Conservation (phyloP, 1,284 basidiomycete species). For the Tremellales sp. region DNA sequence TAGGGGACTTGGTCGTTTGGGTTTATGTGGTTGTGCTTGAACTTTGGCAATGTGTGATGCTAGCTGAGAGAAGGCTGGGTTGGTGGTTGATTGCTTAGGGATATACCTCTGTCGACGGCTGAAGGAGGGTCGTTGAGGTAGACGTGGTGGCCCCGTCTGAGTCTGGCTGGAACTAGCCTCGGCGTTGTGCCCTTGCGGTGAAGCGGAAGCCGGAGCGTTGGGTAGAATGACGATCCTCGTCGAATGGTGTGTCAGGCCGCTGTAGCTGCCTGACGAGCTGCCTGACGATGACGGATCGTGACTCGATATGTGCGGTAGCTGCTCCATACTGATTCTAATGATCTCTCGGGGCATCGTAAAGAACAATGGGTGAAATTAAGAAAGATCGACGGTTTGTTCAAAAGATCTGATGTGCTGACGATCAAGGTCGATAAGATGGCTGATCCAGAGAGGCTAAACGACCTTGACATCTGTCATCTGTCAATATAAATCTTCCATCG, state of each 20-base stretch:
- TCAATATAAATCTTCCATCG: too few relatives aligned
- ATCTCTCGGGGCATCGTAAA: not conserved
- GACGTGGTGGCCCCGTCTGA: not conserved
- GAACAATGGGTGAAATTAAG: too few relatives aligned
- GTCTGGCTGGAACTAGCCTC: not conserved
- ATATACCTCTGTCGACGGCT: not conserved
- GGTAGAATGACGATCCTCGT: not conserved
- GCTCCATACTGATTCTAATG: not conserved
- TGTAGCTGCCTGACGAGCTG: not conserved
- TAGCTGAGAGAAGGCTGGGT: not conserved
- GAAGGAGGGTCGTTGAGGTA: not conserved
- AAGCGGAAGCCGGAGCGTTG: not conserved
- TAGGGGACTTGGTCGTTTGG: not conserved
- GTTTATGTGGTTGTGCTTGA: not conserved
- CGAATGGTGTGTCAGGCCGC: not conserved
- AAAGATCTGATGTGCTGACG: too few relatives aligned
- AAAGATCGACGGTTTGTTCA: too few relatives aligned
- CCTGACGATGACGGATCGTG: too few relatives aligned
- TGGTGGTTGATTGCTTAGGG: not conserved
- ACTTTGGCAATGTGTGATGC: not conserved
- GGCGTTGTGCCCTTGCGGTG: not conserved
- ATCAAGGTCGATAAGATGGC: too few relatives aligned
- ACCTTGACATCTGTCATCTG: too few relatives aligned
- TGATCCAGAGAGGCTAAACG: too few relatives aligned
- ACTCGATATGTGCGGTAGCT: not conserved